Evolutionary conservation across 768 basidiomycete species (phyloP), one percentile per base, ranked within the genome.

Genomic region (Rhodotorula paludigena): DNA sequence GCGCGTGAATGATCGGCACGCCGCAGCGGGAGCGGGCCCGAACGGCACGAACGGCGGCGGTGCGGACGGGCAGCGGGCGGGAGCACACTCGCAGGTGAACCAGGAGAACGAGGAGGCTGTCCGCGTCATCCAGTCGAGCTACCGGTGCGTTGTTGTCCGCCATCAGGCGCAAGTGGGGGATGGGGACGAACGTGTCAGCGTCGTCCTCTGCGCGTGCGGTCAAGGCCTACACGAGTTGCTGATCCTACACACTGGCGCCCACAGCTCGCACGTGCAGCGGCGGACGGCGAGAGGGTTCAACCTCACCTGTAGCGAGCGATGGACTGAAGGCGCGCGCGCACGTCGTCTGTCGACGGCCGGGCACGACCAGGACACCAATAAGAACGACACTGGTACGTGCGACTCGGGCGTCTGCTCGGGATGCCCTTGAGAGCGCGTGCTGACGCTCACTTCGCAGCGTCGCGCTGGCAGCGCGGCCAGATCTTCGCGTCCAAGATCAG

Each of bases 401-500:
- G 32, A 10, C 28, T 35, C 56, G 28, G 30, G 18, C 15, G 38
- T 10, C 20, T 10, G 8, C 2, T 32, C n/a, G n/a, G n/a, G n/a
- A n/a, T n/a, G n/a, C n/a, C n/a, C n/a, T n/a, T n/a, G n/a, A n/a
- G 28, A 41, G 14, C 25, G 2, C 48, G 28, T 32, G 49, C 49
- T 51, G 28, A 51, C 28, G 32, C 33, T 5, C 12, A 2, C 54
- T 21, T 10, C 18, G 12, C 45, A 71, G 69, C 61, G 28, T 71
- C 69, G 32, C 53, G 71, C 0, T 74, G 74, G 74, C 30, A 63
- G 16, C 62, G 74, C 5, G 53, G 56, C 20, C 47, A 60, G 10
- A 49, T 69, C 52, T 73, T 66, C 53, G 56, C 68, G 2, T 38
- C 57, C 41, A 52, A 68, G 39, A 60, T 73, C n/a, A 45, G 60